These are phyloP conservation scores for Angophora floribunda DNA, from an alignment of 345 rosid species.

Conservation along the genomic window DNA sequence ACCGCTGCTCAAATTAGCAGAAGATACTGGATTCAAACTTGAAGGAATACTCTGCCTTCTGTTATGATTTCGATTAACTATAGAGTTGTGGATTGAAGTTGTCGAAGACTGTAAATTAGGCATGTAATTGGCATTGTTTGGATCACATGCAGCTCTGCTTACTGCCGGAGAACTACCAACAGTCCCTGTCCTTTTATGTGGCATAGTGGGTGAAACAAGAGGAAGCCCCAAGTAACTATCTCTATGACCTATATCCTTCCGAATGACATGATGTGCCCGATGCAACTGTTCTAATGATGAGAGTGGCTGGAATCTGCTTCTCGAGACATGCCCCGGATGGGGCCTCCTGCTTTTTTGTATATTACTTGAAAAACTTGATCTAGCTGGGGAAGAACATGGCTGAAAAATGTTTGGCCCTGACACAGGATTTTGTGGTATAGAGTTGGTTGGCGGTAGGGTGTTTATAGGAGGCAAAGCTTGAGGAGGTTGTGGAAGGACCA, in stretches of 20 bases:
- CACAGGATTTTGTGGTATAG: constrained; percentile 4
- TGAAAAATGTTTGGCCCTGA: constrained; percentile 5
- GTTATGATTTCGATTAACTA: neutral
- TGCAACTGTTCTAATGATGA: constrained; percentile 5
- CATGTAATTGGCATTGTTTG: neutral
- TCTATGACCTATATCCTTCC: constrained; percentile 19
- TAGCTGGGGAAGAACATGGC: constrained; percentile 36
- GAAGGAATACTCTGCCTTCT: neutral
- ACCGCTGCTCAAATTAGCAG: neutral
- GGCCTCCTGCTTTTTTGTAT: constrained; percentile 13
- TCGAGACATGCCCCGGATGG: neutral
- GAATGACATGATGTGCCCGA: constrained; percentile 14
- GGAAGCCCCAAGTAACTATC: constrained; percentile 7
- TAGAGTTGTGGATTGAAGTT: neutral
- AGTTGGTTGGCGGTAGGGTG: neutral
- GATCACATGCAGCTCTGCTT: constrained; percentile 1
- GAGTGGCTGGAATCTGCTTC: constrained; percentile 10
- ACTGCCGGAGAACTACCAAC: neutral
- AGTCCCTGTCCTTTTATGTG: constrained; percentile 10
- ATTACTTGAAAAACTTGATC: constrained; percentile 10
- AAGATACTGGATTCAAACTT: neutral
- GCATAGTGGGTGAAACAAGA: constrained; percentile 12
- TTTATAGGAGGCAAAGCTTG: constrained; percentile 1
- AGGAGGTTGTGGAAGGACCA: neutral
- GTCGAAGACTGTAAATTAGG: neutral